phyloP scores from a whole-genome alignment of 2,329 filamentous ascomycete species.

The Paraphaeosphaeria minitans region DNA sequence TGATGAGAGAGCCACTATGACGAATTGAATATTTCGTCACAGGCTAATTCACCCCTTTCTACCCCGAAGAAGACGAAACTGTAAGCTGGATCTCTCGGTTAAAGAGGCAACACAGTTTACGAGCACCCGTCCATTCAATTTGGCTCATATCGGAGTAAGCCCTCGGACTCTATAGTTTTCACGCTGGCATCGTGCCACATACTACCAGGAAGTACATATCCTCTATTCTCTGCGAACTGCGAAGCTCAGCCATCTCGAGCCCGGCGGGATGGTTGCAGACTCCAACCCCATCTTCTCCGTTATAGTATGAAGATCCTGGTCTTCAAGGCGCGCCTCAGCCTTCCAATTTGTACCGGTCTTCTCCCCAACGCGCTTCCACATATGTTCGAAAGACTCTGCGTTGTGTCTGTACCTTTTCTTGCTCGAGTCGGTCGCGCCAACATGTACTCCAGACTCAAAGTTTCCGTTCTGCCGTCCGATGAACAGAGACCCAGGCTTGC shows the following conservation, averaged over 20 bases:
- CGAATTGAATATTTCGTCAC: no score
- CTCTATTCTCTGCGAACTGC: conserved; percentile 25
- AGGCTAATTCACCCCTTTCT: no score
- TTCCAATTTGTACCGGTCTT: conserved; percentile 46
- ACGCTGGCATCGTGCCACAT: not conserved
- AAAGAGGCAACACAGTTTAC: not conserved
- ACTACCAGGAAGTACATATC: not conserved
- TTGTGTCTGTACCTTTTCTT: conserved; percentile 46
- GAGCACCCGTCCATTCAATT: not conserved
- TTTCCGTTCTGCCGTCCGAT: conserved; percentile 49
- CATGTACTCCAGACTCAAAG: conserved; percentile 32
- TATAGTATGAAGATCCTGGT: conserved; percentile 22
- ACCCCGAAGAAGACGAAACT: not conserved
- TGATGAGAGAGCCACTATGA: no score
- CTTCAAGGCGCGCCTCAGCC: conserved; percentile 34
- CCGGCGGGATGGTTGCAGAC: conserved; percentile 27
- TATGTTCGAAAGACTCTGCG: conserved; percentile 38
- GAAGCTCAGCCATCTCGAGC: conserved; percentile 34
- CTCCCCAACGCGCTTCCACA: conserved; percentile 49
- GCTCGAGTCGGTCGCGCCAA: conserved; percentile 19
- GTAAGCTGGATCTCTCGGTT: no score
- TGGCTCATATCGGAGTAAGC: not conserved
- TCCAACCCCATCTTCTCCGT: conserved; percentile 21
- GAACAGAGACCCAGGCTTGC: conserved; percentile 42
- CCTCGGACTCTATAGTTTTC: not conserved